Conservation (phyloP, 257 asterid genomes). For the Fraxinus pennsylvanica region DNA sequence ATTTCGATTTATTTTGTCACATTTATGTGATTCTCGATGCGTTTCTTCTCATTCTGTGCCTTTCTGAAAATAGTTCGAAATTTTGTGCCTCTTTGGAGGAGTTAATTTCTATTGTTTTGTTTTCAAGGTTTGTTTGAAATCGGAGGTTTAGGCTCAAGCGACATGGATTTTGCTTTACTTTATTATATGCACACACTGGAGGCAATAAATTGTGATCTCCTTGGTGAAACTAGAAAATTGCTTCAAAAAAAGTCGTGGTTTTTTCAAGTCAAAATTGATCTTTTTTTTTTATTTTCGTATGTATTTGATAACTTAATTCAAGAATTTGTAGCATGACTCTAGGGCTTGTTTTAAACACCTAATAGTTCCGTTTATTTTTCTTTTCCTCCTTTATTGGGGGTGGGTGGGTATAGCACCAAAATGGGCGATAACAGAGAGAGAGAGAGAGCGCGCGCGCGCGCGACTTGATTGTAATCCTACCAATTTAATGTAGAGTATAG, state of each 20-base stretch:
- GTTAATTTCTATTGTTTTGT: slow-evolving; percentile 32
- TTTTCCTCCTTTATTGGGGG: slow-evolving; percentile 1
- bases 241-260: slow-evolving; percentile 21
- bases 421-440: not conserved
- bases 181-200: slow-evolving; percentile 17
- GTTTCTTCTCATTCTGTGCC: slow-evolving; percentile 15
- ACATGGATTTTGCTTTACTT: slow-evolving; percentile 27
- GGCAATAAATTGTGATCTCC: slow-evolving; percentile 37
- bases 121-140: slow-evolving; percentile 18
- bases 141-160: slow-evolving; percentile 37
- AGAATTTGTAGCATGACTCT: not conserved
- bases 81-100: not conserved
- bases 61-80: not conserved
- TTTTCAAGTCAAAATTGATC: slow-evolving; percentile 8
- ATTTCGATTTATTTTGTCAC: slow-evolving; percentile 1
- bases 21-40: not conserved
- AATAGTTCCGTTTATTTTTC: slow-evolving; percentile 13
- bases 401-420: slow-evolving; percentile 4
- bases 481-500: slow-evolving; percentile 5
- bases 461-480: not conserved
- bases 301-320: not conserved
- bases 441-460: not conserved
- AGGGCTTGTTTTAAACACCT: slow-evolving; percentile 16
- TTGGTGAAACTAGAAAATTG: slow-evolving; percentile 29
- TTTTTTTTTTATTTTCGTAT: slow-evolving; percentile 10